phyloP scores from a whole-genome alignment of 805 yeast genomes.

The Pichia scutulata region DNA sequence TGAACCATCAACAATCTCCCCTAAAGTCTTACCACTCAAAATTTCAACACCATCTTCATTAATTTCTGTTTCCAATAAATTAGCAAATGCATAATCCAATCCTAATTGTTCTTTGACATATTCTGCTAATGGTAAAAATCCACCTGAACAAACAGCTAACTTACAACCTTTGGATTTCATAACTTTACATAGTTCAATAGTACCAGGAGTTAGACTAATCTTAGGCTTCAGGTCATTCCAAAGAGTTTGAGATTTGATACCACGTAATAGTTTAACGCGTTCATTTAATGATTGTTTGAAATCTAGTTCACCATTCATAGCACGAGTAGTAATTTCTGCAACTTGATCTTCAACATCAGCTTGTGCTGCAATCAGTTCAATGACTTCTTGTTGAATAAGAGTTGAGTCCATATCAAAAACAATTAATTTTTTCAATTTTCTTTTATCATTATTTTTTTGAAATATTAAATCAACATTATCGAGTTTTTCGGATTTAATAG shows the following conservation, averaged over 20 bases:
- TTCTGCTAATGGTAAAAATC: constrained; percentile 82
- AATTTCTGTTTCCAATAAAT: constrained; percentile 44
- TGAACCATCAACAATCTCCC: constrained; percentile 80
- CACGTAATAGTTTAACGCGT: constrained; percentile 75
- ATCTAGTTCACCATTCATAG: constrained; percentile 96
- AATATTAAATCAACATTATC: constrained; percentile 35
- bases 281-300: constrained; percentile 71
- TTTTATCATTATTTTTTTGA: constrained; percentile 28
- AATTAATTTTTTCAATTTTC: constrained; percentile 47
- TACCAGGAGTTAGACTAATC: constrained; percentile 80
- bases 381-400: constrained; percentile 90
- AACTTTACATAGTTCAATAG: constrained; percentile 55
- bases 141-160: constrained; percentile 89
- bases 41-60: constrained; percentile 34
- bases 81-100: constrained; percentile 87
- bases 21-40: constrained; percentile 70
- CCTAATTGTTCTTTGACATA: constrained; percentile 59
- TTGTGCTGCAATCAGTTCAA: constrained; percentile 88
- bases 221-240: constrained; percentile 74
- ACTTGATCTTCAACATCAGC: constrained; percentile 88
- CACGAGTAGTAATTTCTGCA: constrained; percentile 80
- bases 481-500: constrained; percentile 16
- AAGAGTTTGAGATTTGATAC: constrained; percentile 61
- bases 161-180: constrained; percentile 56
- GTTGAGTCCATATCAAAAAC: constrained; percentile 99